Evolutionary conservation across 2,329 filamentous ascomycete species (phyloP), one percentile per base, ranked within the genome.

Genomic region (Aspergillus brunneoviolaceus): DNA sequence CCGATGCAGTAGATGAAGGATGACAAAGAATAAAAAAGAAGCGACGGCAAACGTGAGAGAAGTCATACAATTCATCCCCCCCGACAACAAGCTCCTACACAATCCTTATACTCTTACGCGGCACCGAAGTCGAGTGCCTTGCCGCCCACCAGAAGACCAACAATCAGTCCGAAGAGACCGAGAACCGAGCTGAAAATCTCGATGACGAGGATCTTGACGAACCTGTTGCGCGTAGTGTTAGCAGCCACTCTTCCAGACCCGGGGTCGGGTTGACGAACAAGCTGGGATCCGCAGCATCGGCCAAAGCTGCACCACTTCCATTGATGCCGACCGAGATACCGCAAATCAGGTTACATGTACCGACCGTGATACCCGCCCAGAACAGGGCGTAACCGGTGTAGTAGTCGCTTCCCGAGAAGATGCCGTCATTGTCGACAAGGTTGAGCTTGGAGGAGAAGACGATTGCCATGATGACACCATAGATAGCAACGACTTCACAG

Each of bases 401-500:
- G 81, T 94, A 95, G 72, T 92, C 91, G 75, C 86, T 87, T 55
- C 85, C 87, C 12, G 89, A 89, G 79, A 89, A 90, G 31, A 92
- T 77, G 19, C 84, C 83, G 45, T 88, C 85, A 59, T 84, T 84
- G 49, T 82, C 74, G 31, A 95, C 84, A 58, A 84, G 77, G 69
- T 85, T 84, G 69, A 99, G 81, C 79, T 97, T 96, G 63, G 93
- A 85, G 49, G 93, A 96, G 82, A 98, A 98, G 72, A 99, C 90
- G 76, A 99, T 99, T 71, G 93, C 90, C 92, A 99, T 99, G 81
- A 99, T 99, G 79, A 99, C 94, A 71, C 96, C 96, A 84, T 99
- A 99, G 78, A 99, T 99, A 79, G 95, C 95, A 72, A 99, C 95
- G 74, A 99, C 95, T 81, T 99, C 95, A 83, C 95, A 99, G 82